A percentile compares a stretch with the other conserved stretches of the same genome.
Conservation (phyloP, 495 filamentous ascomycete genomes). For the Thozetella sp. region DNA sequence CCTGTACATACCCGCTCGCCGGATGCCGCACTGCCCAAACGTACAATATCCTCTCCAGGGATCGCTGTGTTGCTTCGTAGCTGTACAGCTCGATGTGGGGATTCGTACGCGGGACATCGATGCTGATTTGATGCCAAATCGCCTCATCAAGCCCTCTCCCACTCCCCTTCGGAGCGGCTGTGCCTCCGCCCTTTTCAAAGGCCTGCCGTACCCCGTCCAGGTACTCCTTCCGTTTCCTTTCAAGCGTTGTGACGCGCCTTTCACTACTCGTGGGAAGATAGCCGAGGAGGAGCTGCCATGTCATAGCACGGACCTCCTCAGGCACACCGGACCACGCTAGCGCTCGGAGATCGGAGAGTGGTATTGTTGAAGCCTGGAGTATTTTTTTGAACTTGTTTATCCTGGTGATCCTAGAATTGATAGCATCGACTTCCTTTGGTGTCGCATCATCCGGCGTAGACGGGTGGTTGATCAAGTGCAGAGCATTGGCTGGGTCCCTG, state of each 20-base stretch:
- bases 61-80: constrained; percentile 94
- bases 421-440: constrained; percentile 82
- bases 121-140: constrained; percentile 98
- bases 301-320: constrained; percentile 94
- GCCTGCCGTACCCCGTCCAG: constrained; percentile 93
- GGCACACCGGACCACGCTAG: constrained; percentile 93
- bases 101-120: constrained; percentile 96
- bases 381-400: constrained; percentile 99
- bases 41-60: constrained; percentile 91
- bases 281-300: constrained; percentile 94
- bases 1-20: constrained; percentile 96
- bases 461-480: constrained; percentile 92
- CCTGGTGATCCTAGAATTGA: constrained; percentile 84
- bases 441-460: constrained; percentile 72
- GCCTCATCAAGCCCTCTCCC: constrained; percentile 85
- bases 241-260: constrained; percentile 83
- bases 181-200: constrained; percentile 70
- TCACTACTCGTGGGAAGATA: constrained; percentile 96
- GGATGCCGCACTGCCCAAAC: constrained; percentile 98
- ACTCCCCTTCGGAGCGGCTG: constrained; percentile 29
- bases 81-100: constrained; percentile 93
- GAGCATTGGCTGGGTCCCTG: constrained; percentile 90
- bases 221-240: constrained; percentile 96
- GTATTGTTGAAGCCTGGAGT: constrained; percentile 86
- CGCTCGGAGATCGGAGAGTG: constrained; percentile 77